phyloP scores from a whole-genome alignment of 805 yeast genomes.

The Yamadazyma sp. region DNA sequence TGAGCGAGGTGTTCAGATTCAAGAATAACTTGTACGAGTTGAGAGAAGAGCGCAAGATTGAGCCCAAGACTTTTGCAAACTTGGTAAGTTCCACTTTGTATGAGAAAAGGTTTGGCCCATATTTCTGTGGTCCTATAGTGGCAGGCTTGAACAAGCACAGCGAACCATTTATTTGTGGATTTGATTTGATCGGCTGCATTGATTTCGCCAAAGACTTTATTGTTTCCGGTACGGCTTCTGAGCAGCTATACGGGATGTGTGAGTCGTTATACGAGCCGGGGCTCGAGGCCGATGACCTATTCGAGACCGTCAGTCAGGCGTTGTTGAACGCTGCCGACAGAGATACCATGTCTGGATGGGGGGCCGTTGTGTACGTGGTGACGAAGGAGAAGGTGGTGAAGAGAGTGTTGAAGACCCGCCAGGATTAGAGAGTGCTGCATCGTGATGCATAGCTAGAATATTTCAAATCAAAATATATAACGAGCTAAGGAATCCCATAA shows the following conservation, averaged over 20 bases:
- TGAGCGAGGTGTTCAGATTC: conserved; percentile 75
- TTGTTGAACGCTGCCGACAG: conserved; percentile 92
- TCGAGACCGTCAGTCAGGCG: conserved; percentile 94
- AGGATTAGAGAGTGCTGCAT: conserved; percentile 56
- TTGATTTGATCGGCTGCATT: conserved; percentile 95
- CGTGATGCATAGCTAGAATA: no score
- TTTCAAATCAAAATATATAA: no score
- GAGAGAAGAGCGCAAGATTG: conserved; percentile 87
- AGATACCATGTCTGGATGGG: conserved; percentile 98
- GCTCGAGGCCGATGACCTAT: conserved; percentile 90
- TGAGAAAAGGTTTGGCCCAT: conserved; percentile 92
- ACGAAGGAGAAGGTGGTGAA: conserved; percentile 89
- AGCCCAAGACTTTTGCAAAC: conserved; percentile 92
- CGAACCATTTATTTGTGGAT: conserved; percentile 90
- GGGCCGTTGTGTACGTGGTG: conserved; percentile 89
- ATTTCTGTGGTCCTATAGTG: conserved; percentile 93
- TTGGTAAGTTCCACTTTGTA: conserved; percentile 87
- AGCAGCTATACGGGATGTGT: conserved; percentile 98
- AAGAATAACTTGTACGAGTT: conserved; percentile 87
- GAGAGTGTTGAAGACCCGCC: conserved; percentile 89
- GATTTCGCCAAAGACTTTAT: conserved; percentile 93
- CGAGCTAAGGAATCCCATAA: no score
- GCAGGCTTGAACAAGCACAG: conserved; percentile 87
- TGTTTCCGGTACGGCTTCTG: conserved; percentile 95
- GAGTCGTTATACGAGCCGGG: conserved; percentile 93